Base-by-base conservation (phyloP, 2,329 filamentous ascomycete species). In the Aspergillus sp. region DNA sequence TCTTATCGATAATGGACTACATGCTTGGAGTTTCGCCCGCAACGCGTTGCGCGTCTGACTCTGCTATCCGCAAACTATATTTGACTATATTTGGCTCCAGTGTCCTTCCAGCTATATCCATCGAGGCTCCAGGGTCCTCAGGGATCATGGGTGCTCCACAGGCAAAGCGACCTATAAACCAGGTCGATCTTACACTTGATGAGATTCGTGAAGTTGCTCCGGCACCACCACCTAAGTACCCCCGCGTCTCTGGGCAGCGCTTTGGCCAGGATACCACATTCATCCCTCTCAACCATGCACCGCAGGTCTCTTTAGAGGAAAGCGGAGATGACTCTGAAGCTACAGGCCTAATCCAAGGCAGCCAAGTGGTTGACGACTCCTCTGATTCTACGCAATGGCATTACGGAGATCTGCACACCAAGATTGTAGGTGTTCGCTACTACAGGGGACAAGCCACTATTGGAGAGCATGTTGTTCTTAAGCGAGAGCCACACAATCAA, bases 401-500 rank as follows among this genome's bases (percentile, higher is more conserved):
- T 18, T 78, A 78, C 57, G 76, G 77, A 3, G 65, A 66, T 38
- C 56, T 83, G 17, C 66, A 78, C 17, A 78, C 77, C 17, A 86
- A 85, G 55, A 84, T 87, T 49, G 85, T 88, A 2, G 85, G 85
- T 2, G 74, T 82, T 67, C 65, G 81, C 76, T 89, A 84, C 68
- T 90, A 91, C 69, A 73, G 72, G 54, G 88, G 88, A 1, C 77
- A 81, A 62, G 87, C 87, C 13, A 86, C 81, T 7, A 64, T 78
- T 2, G 86, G 86, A 22, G 88, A 91, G 68, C 78, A 82, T 53
- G 85, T 90, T 2, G 71, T 87, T 47, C 76, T 88, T 53, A 78
- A 77, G 36, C 79, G 90, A 67, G 88, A 93, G 67, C 87, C 89
- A 2, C 67, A 73, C 1, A 93, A 93, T 66, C 78, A 75, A 63